A percentile compares a stretch with the other conserved stretches of the same genome.
Conservation (phyloP, 495 filamentous ascomycete species). For the Talaromyces liani region DNA sequence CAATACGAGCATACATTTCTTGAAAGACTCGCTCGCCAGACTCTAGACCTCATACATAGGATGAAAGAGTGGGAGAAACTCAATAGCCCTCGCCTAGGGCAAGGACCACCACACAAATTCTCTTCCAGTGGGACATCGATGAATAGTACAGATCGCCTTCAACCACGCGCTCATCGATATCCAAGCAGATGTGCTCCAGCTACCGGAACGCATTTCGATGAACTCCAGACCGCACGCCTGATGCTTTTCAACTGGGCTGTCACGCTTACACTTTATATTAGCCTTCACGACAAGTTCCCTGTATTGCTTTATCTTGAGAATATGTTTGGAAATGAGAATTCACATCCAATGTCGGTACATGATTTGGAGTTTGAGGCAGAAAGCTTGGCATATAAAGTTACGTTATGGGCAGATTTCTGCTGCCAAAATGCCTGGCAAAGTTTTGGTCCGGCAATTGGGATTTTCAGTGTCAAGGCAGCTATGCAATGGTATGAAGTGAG, state of each 20-base stretch:
- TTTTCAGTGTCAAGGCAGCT: neutral
- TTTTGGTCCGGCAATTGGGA: neutral
- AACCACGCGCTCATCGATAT: constrained; percentile 1
- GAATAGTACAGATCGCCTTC: neutral
- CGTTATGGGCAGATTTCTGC: neutral
- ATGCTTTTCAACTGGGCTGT: neutral
- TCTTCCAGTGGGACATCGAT: neutral
- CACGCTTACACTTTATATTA: neutral
- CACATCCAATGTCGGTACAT: neutral
- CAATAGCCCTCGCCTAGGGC: neutral
- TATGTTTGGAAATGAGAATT: neutral
- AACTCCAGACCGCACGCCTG: neutral
- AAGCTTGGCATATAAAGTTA: neutral
- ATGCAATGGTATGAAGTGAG: constrained; percentile 2
- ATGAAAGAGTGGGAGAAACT: neutral
- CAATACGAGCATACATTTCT: neutral
- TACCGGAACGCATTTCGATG: neutral
- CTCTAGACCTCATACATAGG: neutral
- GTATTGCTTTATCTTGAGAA: neutral
- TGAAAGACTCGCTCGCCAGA: neutral
- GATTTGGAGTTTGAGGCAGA: neutral
- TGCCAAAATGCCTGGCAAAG: constrained; percentile 5
- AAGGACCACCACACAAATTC: neutral
- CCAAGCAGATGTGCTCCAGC: neutral
- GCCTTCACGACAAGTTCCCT: neutral